Conservation (phyloP, 345 rosid species). For the Gossypioides kirkii region DNA sequence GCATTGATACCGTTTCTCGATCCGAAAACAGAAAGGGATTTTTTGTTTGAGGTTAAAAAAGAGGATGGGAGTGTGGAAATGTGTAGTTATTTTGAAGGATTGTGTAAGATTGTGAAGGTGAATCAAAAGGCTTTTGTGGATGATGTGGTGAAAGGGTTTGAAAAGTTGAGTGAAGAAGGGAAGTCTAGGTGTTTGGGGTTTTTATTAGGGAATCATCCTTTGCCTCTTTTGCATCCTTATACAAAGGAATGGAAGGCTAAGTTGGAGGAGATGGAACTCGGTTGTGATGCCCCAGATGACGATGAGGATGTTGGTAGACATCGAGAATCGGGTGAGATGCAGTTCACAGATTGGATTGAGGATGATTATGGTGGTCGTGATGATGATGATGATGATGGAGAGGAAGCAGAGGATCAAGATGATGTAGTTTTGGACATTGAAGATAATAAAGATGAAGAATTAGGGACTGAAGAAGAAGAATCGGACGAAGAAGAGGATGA, state of each 20-base stretch:
- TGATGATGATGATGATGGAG: slow-evolving; percentile 37
- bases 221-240: slow-evolving; percentile 76
- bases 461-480: slow-evolving; percentile 25
- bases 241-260: slow-evolving; percentile 94
- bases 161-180: slow-evolving; percentile 72
- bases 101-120: slow-evolving; percentile 86
- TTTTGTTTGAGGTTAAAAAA: slow-evolving; percentile 49
- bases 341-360: slow-evolving; percentile 53
- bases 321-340: slow-evolving; percentile 28
- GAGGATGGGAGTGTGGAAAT: slow-evolving; percentile 61
- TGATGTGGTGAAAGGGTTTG: slow-evolving; percentile 84
- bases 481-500: slow-evolving; percentile 52
- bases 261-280: slow-evolving; percentile 92
- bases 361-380: too few species aligned
- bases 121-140: slow-evolving; percentile 84
- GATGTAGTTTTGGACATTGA: slow-evolving; percentile 38
- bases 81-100: slow-evolving; percentile 71
- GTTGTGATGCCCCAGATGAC: slow-evolving; percentile 96
- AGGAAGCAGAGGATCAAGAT: slow-evolving; percentile 25
- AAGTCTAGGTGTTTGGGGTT: slow-evolving; percentile 69
- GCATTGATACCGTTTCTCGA: slow-evolving; percentile 57
- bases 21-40: slow-evolving; percentile 66
- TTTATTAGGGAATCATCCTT: slow-evolving; percentile 71
- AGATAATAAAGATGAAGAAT: slow-evolving; percentile 30
- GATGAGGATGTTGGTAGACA: slow-evolving; percentile 32